These are phyloP conservation scores for Chlorella sp. DNA, from an alignment of 139 green algal genomes.

Conservation along the genomic window DNA sequence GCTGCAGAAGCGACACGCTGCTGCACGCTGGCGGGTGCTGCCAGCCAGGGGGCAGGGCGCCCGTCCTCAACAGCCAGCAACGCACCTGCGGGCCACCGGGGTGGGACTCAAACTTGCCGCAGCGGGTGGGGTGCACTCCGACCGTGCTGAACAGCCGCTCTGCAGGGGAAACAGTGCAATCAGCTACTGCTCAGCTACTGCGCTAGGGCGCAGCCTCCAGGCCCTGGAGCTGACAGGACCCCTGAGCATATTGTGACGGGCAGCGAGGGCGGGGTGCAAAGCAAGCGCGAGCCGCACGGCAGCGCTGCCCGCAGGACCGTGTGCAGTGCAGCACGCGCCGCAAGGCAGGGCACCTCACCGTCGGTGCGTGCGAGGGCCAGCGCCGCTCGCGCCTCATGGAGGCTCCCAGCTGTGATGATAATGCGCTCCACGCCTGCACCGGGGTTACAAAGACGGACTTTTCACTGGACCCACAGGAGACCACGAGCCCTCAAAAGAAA, in stretches of 20 bases:
- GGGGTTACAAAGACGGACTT: background rate
- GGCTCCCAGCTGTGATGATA: conserved; percentile 73
- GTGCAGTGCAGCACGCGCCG: background rate
- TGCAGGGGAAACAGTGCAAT: conserved; percentile 19
- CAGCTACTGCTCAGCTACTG: background rate
- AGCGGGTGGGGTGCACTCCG: conserved; percentile 87
- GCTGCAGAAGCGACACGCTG: too few relatives aligned
- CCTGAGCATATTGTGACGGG: too few relatives aligned
- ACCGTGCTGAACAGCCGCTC: conserved; percentile 78
- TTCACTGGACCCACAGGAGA: background rate
- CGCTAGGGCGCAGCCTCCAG: background rate
- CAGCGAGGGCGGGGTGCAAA: background rate
- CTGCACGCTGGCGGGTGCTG: too few relatives aligned
- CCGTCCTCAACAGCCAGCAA: too few relatives aligned
- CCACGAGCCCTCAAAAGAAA: background rate
- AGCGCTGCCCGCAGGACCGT: background rate
- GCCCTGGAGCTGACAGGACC: too few relatives aligned
- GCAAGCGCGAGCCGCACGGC: background rate
- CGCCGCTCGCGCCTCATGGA: conserved; percentile 58
- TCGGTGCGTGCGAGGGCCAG: conserved; percentile 53
- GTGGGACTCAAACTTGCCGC: conserved; percentile 68
- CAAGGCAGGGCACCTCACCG: background rate
- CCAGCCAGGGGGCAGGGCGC: too few relatives aligned
- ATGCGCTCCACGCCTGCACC: conserved; percentile 57
- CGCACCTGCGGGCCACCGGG: conserved; percentile 38